These are phyloP conservation scores for Blepharisma japonicum DNA, from an alignment of 73 alveolate genomes.

Conservation along the genomic window DNA sequence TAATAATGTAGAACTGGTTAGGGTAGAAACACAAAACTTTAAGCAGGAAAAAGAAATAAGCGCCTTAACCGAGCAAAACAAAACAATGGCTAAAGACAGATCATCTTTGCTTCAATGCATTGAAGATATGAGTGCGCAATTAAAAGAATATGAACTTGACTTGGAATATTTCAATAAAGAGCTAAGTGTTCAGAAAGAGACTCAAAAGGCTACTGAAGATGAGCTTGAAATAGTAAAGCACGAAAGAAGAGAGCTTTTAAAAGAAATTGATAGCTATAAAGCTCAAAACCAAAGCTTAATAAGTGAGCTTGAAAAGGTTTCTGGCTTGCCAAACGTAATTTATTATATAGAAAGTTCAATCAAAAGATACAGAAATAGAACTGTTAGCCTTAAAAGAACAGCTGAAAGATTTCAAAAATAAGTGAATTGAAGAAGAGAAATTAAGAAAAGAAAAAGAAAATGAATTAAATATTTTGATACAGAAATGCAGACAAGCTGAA, in stretches of 20 bases:
- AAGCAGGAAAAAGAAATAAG: neutral
- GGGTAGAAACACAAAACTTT: conserved; percentile 9
- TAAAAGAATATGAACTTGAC: conserved; percentile 9
- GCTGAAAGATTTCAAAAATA: neutral
- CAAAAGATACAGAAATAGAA: neutral
- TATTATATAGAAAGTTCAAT: neutral
- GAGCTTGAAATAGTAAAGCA: too few species aligned
- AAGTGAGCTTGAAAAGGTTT: too few species aligned
- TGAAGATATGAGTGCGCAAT: conserved; percentile 21
- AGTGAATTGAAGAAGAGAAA: neutral
- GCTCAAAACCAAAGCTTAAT: too few species aligned
- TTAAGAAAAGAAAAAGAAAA: conserved; percentile 21
- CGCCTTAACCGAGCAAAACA: neutral
- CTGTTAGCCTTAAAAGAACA: neutral
- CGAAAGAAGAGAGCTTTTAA: too few species aligned
- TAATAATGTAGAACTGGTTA: conserved; percentile 6
- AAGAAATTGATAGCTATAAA: too few species aligned
- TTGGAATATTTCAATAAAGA: neutral
- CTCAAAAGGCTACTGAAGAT: neutral
- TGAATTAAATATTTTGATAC: neutral
- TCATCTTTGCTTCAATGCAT: neutral
- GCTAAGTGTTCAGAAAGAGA: neutral
- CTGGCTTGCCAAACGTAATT: neutral
- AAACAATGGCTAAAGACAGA: conserved; percentile 1
- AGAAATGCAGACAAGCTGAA: neutral